Evolutionary conservation across 257 asterid species (phyloP).

Genomic region (Solanum medicagineum): DNA sequence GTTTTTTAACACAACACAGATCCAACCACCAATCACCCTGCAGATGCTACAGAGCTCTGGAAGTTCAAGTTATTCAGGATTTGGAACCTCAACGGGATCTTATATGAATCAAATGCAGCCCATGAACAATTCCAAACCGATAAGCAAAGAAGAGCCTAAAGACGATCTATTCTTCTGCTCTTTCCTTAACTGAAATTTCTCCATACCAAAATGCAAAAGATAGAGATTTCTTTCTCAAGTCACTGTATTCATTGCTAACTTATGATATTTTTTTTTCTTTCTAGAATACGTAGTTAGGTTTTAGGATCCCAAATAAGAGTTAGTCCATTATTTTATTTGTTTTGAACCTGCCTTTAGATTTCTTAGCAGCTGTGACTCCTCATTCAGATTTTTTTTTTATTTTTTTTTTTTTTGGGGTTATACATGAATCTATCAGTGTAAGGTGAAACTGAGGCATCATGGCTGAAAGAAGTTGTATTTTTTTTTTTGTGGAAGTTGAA

Average conservation of each 20-base stretch:
- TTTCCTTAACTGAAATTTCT: constrained; percentile 37
- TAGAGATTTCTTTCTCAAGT: neutral
- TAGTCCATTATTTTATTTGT: constrained; percentile 12
- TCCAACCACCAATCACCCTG: constrained; percentile 62
- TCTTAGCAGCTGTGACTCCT: neutral
- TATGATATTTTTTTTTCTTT: neutral
- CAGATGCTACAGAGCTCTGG: constrained; percentile 54
- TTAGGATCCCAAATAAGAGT: constrained; percentile 9
- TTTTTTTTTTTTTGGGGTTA: too few relatives aligned
- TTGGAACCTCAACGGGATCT: constrained; percentile 24
- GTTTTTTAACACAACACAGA: constrained; percentile 25
- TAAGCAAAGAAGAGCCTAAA: constrained; percentile 72
- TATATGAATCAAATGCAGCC: constrained; percentile 37
- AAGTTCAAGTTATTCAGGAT: constrained; percentile 33
- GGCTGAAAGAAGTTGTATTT: neutral
- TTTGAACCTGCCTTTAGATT: neutral
- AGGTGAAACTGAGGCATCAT: neutral
- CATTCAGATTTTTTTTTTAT: neutral
- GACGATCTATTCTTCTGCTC: constrained; percentile 56
- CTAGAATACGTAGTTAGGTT: neutral
- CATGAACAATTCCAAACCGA: constrained; percentile 12
- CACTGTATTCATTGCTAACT: neutral
- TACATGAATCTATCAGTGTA: neutral
- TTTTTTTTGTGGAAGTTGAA: neutral
- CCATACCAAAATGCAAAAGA: neutral